A percentile compares a stretch with the other conserved stretches of the same genome.
These are phyloP conservation scores for Amanita brunnescens DNA, from an alignment of 768 basidiomycete species.

Conservation along the genomic window DNA sequence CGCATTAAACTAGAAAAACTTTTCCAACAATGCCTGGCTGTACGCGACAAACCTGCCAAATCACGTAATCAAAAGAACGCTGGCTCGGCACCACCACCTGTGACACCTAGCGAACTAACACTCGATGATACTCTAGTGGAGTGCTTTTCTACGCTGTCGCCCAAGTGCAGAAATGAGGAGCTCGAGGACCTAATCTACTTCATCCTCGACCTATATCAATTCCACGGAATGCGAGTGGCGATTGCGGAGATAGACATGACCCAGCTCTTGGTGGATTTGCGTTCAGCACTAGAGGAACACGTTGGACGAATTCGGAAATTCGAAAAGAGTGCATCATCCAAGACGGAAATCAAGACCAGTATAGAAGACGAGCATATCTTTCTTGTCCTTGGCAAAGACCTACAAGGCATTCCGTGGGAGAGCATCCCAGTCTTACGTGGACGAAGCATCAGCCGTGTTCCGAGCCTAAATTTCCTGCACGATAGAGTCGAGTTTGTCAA, in stretches of 20 bases:
- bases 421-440: constrained; percentile 81
- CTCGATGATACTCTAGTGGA: constrained; percentile 73
- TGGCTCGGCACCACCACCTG: constrained; percentile 21
- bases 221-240: constrained; percentile 83
- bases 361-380: constrained; percentile 66
- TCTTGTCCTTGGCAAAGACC: constrained; percentile 81
- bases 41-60: constrained; percentile 55
- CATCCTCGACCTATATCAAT: constrained; percentile 88
- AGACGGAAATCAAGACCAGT: constrained; percentile 7
- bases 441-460: constrained; percentile 86
- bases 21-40: constrained; percentile 55
- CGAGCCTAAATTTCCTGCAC: constrained; percentile 78
- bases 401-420: constrained; percentile 93
- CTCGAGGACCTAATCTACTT: constrained; percentile 93
- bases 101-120: constrained; percentile 34
- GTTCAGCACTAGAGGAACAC: constrained; percentile 68
- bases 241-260: constrained; percentile 88
- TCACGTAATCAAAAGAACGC: constrained; percentile 26
- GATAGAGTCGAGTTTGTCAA: constrained; percentile 68
- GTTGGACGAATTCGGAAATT: constrained; percentile 24
- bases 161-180: constrained; percentile 85
- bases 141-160: constrained; percentile 78
- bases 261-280: constrained; percentile 82
- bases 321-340: constrained; percentile 14
- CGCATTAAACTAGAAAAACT: constrained; percentile 65